Evolutionary conservation across 2,329 filamentous ascomycete species (phyloP).

Genomic region (Paraconiothyrium brasiliense): DNA sequence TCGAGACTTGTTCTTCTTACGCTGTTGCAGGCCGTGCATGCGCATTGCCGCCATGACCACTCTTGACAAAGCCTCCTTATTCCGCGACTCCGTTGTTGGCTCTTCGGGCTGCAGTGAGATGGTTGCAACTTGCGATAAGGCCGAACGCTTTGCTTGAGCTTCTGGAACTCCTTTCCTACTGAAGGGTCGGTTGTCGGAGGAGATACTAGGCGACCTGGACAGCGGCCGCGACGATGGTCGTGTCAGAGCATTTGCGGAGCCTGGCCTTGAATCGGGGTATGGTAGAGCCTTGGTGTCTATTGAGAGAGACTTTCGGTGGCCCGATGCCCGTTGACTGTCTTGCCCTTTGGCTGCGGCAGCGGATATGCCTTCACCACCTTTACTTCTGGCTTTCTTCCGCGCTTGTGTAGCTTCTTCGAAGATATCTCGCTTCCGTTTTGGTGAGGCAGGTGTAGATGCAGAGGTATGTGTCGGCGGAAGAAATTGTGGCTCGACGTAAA

Average conservation of each 20-base stretch:
- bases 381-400: conserved; percentile 52
- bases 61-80: conserved; percentile 61
- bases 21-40: conserved; percentile 59
- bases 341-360: conserved; percentile 52
- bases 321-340: conserved; percentile 34
- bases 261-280: conserved; percentile 35
- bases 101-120: conserved; percentile 41
- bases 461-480: conserved; percentile 38
- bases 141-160: conserved; percentile 39
- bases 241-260: conserved; percentile 34
- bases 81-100: conserved; percentile 50
- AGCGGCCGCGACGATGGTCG: conserved; percentile 36
- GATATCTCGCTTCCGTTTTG: conserved; percentile 56
- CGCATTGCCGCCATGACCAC: conserved; percentile 64
- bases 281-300: conserved; percentile 35
- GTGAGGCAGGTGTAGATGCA: conserved; percentile 31
- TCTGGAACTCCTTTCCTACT: conserved; percentile 43
- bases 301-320: conserved; percentile 46
- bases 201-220: conserved; percentile 46
- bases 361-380: conserved; percentile 55
- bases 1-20: conserved; percentile 47
- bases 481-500: conserved; percentile 43
- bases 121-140: conserved; percentile 47
- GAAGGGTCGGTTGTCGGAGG: conserved; percentile 41
- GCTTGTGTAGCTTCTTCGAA: conserved; percentile 60